A percentile compares a stretch with the other conserved stretches of the same genome.
These are phyloP conservation scores for Westerdykella sp. DNA, from an alignment of 2,329 filamentous ascomycete species.

Conservation along the genomic window DNA sequence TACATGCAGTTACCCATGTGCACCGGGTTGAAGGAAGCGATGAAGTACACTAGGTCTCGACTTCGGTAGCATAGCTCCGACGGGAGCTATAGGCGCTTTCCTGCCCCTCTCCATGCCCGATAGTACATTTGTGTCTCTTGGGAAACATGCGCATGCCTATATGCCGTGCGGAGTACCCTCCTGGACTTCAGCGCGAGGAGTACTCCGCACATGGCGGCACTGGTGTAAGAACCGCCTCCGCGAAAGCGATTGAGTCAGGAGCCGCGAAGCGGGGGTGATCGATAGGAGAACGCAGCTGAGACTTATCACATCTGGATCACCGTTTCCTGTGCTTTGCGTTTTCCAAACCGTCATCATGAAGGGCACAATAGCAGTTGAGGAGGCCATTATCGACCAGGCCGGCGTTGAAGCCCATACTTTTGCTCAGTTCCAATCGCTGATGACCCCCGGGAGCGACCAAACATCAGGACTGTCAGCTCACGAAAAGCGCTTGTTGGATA, in stretches of 20 bases:
- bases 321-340: neutral
- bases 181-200: too few relatives aligned
- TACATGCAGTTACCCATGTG: constrained; percentile 5
- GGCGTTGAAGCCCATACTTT: constrained; percentile 22
- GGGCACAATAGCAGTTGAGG: constrained; percentile 25
- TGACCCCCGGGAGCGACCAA: constrained; percentile 18
- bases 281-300: too few relatives aligned
- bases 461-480: constrained; percentile 18
- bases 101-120: too few relatives aligned
- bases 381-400: constrained; percentile 24
- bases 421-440: constrained; percentile 22
- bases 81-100: neutral
- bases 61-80: constrained; percentile 11
- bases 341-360: constrained; percentile 10
- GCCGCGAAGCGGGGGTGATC: too few relatives aligned
- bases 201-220: too few relatives aligned
- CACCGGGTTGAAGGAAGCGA: constrained; percentile 12
- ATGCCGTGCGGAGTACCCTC: too few relatives aligned
- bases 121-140: too few relatives aligned
- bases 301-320: too few relatives aligned
- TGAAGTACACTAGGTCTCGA: neutral
- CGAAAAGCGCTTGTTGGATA: constrained; percentile 20
- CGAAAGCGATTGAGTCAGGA: too few relatives aligned
- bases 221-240: too few relatives aligned
- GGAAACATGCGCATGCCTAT: too few relatives aligned